Conservation (phyloP, 352 stramenopile genomes). For the Globisporangium ultimum region DNA sequence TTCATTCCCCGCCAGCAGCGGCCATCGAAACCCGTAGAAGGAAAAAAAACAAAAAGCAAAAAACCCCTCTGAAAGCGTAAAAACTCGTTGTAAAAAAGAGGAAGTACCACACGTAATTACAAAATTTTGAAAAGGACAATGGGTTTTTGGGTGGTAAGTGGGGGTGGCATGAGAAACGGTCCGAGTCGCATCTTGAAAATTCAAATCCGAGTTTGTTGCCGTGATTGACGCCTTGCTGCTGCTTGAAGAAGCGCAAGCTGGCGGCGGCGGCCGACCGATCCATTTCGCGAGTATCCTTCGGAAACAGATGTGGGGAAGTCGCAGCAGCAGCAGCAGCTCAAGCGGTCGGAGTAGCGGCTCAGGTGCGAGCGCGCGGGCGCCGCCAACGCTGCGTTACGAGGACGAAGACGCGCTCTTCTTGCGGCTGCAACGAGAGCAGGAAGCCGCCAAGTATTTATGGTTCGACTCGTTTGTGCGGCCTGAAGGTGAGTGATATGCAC, state of each 20-base stretch:
- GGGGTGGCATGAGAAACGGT: not conserved
- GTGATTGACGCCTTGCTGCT: not conserved
- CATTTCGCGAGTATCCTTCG: not conserved
- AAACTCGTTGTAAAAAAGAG: not conserved
- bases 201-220: constrained; percentile 9
- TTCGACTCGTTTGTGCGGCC: constrained; percentile 57
- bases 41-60: constrained; percentile 9
- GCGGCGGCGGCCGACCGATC: not conserved
- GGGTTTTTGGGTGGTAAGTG: not conserved
- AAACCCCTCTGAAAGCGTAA: not conserved
- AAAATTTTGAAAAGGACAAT: too few relatives aligned
- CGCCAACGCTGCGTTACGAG: constrained; percentile 22
- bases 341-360: too few relatives aligned
- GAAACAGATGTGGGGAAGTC: not conserved
- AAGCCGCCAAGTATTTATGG: constrained; percentile 47
- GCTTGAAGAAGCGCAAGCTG: constrained; percentile 6
- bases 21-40: constrained; percentile 9
- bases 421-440: constrained; percentile 12
- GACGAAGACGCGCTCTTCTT: constrained; percentile 10
- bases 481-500: constrained; percentile 30
- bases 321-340: not conserved
- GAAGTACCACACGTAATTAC: too few relatives aligned
- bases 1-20: not conserved
- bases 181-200: constrained; percentile 8
- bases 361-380: too few relatives aligned